Evolutionary conservation across 805 yeast species (phyloP).

Genomic region (Schizosaccharomyces japonicus): DNA sequence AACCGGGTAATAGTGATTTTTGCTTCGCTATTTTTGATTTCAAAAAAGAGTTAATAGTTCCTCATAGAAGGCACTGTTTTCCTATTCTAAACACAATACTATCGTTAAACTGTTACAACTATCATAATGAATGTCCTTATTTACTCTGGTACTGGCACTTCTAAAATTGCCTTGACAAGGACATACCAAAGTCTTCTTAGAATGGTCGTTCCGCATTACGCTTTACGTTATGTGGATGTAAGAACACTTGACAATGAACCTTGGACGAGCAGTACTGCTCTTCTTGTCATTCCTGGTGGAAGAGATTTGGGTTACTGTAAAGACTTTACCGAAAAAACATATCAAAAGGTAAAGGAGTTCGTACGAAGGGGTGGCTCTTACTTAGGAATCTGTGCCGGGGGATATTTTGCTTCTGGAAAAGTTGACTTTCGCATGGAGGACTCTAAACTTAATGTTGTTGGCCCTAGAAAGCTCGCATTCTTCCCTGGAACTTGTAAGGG

Average conservation of each 20-base stretch:
- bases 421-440: conserved; percentile 71
- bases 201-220: not conserved
- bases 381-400: conserved; percentile 91
- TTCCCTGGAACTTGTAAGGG: conserved; percentile 74
- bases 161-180: not conserved
- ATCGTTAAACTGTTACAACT: no score
- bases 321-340: conserved; percentile 47
- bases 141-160: not conserved
- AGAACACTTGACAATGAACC: conserved; percentile 31
- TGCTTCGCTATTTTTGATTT: no score
- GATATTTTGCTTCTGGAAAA: conserved; percentile 49
- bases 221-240: not conserved
- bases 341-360: conserved; percentile 32
- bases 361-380: conserved; percentile 60
- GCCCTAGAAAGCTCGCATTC: conserved; percentile 57
- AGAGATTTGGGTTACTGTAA: conserved; percentile 76
- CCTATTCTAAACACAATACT: not conserved
- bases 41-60: no score
- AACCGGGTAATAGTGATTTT: no score
- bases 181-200: not conserved
- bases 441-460: conserved; percentile 47
- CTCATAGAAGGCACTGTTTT: no score
- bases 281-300: conserved; percentile 84
- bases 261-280: conserved; percentile 59
- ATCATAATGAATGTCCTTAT: not conserved